A percentile compares a stretch with the other conserved stretches of the same genome.
Evolutionary conservation across 2,329 filamentous ascomycete genomes (phyloP).

Genomic region (Albophoma yamanashiensis): DNA sequence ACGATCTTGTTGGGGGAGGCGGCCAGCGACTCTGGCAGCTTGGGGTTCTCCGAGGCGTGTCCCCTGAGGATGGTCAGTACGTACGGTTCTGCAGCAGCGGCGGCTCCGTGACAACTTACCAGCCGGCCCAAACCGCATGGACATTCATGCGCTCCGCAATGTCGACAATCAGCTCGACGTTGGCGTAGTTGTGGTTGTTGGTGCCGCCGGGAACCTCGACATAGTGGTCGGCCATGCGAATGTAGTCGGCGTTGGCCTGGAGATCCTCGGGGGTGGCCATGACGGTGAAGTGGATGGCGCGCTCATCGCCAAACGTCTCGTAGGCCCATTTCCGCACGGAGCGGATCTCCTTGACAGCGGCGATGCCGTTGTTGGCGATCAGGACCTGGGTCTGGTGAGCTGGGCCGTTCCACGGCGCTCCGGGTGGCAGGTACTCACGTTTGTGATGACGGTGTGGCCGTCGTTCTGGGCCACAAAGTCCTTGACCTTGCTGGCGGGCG

Average conservation of each 20-base stretch:
- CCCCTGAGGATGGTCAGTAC: slow-evolving; percentile 46
- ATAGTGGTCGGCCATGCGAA: slow-evolving; percentile 98
- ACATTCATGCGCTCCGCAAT: slow-evolving; percentile 97
- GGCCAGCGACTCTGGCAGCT: slow-evolving; percentile 88
- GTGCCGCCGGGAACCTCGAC: slow-evolving; percentile 97
- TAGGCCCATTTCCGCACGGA: slow-evolving; percentile 99
- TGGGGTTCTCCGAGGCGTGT: slow-evolving; percentile 97
- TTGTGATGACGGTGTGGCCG: slow-evolving; percentile 97
- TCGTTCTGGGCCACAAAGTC: slow-evolving; percentile 86
- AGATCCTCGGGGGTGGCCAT: slow-evolving; percentile 99
- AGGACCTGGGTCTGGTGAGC: slow-evolving; percentile 54
- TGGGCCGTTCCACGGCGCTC: not conserved
- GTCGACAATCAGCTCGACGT: slow-evolving; percentile 98
- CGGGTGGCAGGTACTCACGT: slow-evolving; percentile 50
- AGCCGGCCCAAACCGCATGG: slow-evolving; percentile 97
- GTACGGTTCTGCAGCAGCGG: not conserved
- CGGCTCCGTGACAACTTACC: slow-evolving; percentile 45
- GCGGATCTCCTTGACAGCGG: slow-evolving; percentile 97
- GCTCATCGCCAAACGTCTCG: slow-evolving; percentile 97
- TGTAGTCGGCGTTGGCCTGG: slow-evolving; percentile 96
- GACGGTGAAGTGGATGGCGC: slow-evolving; percentile 97
- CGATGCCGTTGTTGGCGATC: slow-evolving; percentile 99
- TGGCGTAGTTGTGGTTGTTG: slow-evolving; percentile 99
- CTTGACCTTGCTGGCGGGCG: slow-evolving; percentile 78
- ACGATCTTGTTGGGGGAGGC: slow-evolving; percentile 97